Conservation (phyloP, 768 basidiomycete genomes). For the Suillus cothurnatus region DNA sequence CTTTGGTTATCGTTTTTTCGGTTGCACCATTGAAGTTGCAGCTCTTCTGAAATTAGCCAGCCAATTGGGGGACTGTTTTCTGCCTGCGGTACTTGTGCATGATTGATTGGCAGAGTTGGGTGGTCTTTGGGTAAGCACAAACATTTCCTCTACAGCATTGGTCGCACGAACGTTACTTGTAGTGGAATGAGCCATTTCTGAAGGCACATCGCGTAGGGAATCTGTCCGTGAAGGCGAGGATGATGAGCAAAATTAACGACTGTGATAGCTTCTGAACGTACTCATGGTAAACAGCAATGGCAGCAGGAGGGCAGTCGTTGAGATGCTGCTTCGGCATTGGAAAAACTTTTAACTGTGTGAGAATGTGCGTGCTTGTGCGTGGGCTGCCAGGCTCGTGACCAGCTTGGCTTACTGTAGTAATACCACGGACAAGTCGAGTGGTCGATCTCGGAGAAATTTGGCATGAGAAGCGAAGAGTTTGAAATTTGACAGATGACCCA, state of each 20-base stretch:
- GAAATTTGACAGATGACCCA: no score
- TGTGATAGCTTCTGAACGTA: not conserved
- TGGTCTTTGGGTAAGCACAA: not conserved
- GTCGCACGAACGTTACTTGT: not conserved
- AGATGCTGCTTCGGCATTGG: not conserved
- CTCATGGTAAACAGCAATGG: not conserved
- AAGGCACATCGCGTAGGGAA: not conserved
- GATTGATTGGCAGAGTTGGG: not conserved
- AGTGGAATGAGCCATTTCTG: not conserved
- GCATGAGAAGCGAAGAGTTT: no score
- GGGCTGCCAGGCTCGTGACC: no score
- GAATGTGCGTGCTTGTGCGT: no score
- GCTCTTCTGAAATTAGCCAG: conserved; percentile 17
- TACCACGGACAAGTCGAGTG: no score
- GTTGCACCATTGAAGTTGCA: conserved; percentile 35
- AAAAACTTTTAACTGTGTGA: not conserved
- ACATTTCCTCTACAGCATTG: not conserved
- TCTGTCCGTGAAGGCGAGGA: not conserved
- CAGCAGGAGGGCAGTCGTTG: not conserved
- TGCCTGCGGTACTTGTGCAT: not conserved
- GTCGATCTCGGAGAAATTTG: no score
- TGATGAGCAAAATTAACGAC: not conserved
- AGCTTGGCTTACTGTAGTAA: no score
- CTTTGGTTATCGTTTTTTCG: conserved; percentile 37
- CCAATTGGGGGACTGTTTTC: not conserved